Base-by-base conservation (phyloP, 139 green algal genomes). In the Tetradesmus lagerheimii region DNA sequence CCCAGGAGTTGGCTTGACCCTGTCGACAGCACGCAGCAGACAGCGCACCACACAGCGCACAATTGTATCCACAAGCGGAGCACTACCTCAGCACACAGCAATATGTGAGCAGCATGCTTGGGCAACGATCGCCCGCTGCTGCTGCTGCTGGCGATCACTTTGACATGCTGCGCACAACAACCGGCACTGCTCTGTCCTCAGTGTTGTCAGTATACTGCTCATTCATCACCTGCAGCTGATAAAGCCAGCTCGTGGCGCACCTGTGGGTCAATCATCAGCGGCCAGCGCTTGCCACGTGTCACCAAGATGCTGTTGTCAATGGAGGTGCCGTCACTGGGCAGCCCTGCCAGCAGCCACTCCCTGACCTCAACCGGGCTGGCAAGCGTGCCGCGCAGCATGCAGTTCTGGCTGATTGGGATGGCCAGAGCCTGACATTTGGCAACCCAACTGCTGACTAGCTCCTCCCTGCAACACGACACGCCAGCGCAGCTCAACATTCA, bases 221-320 rank as follows among this genome's bases (percentile, higher is more conserved):
- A n/a, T n/a, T n/a, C n/a, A n/a, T n/a, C n/a, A n/a, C n/a, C 45
- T 18, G 45, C 57, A 71, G 57, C 20, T 31, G 57, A 4, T 5
- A n/a, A 6, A 0, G 4, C 12, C 12, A 31, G 57, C 57, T 9
- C 20, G 23, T 15, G 0, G 16, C 57, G 15, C 2, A 94, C 94
- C 92, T 96, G 94, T n/a, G 96, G 96, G 85, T 98, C 96, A 76
- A 98, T 98, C 95, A 98, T 97, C 41, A 98, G 93, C 85, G 96
- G 96, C 96, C 96, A 98, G 25, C 96, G 94, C 89, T 95, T 95
- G 78, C 93, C 95, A 2, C 94, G 89, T 34, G 94, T 96, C 9
- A 97, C 95, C 35, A 98, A 89, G 89, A 98, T 97, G 87, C 94
- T 96, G 90, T 97, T 98, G 89, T 98, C 96, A 35, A 97, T 87